phyloP scores from a whole-genome alignment of 2,329 filamentous ascomycete genomes.

The Elsinoe australis region DNA sequence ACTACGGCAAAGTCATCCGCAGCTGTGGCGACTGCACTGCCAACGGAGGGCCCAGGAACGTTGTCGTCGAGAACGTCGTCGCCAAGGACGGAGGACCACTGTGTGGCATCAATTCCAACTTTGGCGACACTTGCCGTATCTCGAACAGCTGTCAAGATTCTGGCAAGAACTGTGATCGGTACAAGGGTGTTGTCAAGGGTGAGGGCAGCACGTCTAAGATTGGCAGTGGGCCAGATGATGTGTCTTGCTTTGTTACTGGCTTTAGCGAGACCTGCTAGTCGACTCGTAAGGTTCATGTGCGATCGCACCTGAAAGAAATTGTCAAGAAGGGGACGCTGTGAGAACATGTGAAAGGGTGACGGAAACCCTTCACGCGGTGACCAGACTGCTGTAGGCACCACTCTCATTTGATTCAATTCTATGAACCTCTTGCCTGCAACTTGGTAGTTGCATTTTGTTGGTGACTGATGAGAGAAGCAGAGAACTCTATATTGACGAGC shows the following conservation, averaged over 20 bases:
- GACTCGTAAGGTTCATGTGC: too few relatives aligned
- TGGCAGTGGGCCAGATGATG: neutral
- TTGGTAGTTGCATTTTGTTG: too few relatives aligned
- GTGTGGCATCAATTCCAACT: constrained; percentile 47
- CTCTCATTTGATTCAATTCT: too few relatives aligned
- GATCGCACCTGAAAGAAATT: too few relatives aligned
- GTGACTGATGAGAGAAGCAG: too few relatives aligned
- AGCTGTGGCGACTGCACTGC: constrained; percentile 44
- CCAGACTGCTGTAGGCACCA: too few relatives aligned
- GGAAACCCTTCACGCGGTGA: too few relatives aligned
- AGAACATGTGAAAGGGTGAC: too few relatives aligned
- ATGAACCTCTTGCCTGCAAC: too few relatives aligned
- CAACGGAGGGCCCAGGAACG: constrained; percentile 34
- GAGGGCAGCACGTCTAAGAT: constrained; percentile 9
- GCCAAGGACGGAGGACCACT: constrained; percentile 38
- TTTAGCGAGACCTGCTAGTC: constrained; percentile 7
- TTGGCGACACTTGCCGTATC: constrained; percentile 34
- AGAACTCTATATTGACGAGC: too few relatives aligned
- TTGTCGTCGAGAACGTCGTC: constrained; percentile 40
- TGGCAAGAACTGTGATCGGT: neutral
- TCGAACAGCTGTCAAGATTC: constrained; percentile 8
- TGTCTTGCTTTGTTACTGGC: neutral
- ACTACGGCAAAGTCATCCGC: constrained; percentile 44
- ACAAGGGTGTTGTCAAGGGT: constrained; percentile 9
- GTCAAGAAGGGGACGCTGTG: too few relatives aligned